These are phyloP conservation scores for Leccinum subtestaceum DNA, from an alignment of 768 basidiomycete genomes.

Conservation along the genomic window DNA sequence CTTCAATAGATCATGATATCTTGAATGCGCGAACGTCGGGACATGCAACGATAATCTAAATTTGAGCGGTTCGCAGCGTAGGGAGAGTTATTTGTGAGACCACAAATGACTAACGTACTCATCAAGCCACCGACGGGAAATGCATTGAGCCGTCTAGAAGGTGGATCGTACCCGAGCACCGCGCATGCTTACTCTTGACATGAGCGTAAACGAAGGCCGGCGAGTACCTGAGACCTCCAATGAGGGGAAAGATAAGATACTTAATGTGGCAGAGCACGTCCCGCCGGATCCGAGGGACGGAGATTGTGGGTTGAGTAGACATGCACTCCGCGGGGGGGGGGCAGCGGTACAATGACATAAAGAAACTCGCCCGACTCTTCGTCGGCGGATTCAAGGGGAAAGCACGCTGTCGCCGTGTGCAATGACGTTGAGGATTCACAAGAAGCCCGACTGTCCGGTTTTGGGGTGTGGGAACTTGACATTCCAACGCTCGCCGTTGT, in stretches of 20 bases:
- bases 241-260: background rate
- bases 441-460: background rate
- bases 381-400: background rate
- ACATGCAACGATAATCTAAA: background rate
- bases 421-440: no score
- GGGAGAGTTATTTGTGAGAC: background rate
- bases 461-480: conserved; percentile 21
- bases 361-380: background rate
- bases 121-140: background rate
- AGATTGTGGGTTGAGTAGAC: background rate
- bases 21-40: background rate
- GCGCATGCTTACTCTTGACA: background rate
- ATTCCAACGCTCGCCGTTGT: conserved; percentile 16
- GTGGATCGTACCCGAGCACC: background rate
- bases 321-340: background rate
- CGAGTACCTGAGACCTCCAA: background rate
- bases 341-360: background rate
- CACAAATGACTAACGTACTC: background rate
- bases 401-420: no score
- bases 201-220: background rate
- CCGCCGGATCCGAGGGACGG: background rate
- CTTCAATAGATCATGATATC: background rate
- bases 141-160: background rate
- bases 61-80: background rate
- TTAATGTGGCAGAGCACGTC: background rate